Evolutionary conservation across 371 early-diverging fungal genomes (phyloP).

Genomic region (Rhizopus arrhizus): DNA sequence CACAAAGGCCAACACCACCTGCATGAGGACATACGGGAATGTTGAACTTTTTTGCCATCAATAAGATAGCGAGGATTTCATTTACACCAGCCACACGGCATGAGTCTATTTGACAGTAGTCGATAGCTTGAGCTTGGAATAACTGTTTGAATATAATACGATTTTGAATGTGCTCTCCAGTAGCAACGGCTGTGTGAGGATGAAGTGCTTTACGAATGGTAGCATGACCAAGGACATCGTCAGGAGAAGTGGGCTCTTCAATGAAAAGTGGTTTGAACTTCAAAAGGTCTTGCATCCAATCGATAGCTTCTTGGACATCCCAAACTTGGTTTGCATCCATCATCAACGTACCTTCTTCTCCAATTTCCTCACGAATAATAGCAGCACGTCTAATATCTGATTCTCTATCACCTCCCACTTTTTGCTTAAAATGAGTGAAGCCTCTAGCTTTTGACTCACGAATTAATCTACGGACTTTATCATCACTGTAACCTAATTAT

Average conservation of each 20-base stretch:
- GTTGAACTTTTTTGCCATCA: conserved; percentile 56
- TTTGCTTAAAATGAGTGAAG: conserved; percentile 55
- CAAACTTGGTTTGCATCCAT: conserved; percentile 65
- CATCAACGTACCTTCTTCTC: conserved; percentile 52
- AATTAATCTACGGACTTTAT: conserved; percentile 46
- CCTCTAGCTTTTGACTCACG: conserved; percentile 50
- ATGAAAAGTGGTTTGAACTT: conserved; percentile 57
- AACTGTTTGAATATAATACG: conserved; percentile 57
- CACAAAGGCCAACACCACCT: conserved; percentile 55
- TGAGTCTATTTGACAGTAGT: conserved; percentile 55
- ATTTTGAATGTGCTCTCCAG: conserved; percentile 59
- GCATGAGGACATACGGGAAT: conserved; percentile 57
- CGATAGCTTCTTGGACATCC: conserved; percentile 59
- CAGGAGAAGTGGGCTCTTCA: conserved; percentile 59
- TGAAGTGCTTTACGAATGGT: conserved; percentile 52
- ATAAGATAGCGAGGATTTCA: conserved; percentile 51
- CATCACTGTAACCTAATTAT: conserved; percentile 52
- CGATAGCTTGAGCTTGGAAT: conserved; percentile 56
- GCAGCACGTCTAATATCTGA: conserved; percentile 53
- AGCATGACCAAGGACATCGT: conserved; percentile 57
- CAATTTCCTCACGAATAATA: conserved; percentile 57
- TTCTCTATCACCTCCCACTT: conserved; percentile 50
- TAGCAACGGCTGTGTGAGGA: conserved; percentile 51
- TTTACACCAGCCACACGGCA: conserved; percentile 58
- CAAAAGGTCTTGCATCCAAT: conserved; percentile 56